These are phyloP conservation scores for Coleophoma eucalyptorum DNA, from an alignment of 2,329 filamentous ascomycete genomes.

Conservation along the genomic window DNA sequence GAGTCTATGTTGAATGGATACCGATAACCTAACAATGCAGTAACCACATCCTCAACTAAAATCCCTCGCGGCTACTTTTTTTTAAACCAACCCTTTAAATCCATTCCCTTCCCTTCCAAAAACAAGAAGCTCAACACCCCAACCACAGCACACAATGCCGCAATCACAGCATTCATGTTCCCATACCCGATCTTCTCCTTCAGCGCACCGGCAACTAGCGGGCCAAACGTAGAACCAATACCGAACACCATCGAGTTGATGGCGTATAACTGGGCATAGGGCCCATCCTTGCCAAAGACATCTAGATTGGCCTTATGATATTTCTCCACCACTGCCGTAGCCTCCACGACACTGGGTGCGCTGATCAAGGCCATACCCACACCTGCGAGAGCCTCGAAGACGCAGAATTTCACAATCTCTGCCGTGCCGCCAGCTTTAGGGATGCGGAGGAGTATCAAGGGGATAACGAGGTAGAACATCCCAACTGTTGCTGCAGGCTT, in stretches of 20 bases:
- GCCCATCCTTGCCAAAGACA: slow-evolving; percentile 50
- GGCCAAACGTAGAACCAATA: slow-evolving; percentile 55
- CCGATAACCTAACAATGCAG: no score
- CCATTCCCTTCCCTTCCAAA: slow-evolving; percentile 8
- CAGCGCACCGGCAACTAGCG: slow-evolving; percentile 48
- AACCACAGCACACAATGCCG: slow-evolving; percentile 14
- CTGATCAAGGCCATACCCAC: slow-evolving; percentile 49
- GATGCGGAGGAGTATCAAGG: slow-evolving; percentile 35
- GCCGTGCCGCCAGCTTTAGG: slow-evolving; percentile 32
- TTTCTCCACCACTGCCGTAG: slow-evolving; percentile 48
- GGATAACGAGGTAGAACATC: slow-evolving; percentile 14
- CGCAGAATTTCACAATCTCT: slow-evolving; percentile 41
- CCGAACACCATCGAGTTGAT: slow-evolving; percentile 62
- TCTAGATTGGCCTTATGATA: slow-evolving; percentile 51
- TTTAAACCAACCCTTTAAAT: no score
- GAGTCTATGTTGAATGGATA: no score
- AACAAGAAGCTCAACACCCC: slow-evolving; percentile 15
- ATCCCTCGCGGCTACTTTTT: no score
- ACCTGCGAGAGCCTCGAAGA: slow-evolving; percentile 42
- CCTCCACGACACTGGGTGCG: slow-evolving; percentile 52
- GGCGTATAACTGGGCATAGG: slow-evolving; percentile 63
- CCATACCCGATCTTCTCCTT: slow-evolving; percentile 50
- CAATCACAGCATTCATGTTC: slow-evolving; percentile 40
- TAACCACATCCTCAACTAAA: no score
- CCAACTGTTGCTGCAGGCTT: slow-evolving; percentile 29